phyloP scores from a whole-genome alignment of 2,329 filamentous ascomycete genomes.

The Zalaria obscura region DNA sequence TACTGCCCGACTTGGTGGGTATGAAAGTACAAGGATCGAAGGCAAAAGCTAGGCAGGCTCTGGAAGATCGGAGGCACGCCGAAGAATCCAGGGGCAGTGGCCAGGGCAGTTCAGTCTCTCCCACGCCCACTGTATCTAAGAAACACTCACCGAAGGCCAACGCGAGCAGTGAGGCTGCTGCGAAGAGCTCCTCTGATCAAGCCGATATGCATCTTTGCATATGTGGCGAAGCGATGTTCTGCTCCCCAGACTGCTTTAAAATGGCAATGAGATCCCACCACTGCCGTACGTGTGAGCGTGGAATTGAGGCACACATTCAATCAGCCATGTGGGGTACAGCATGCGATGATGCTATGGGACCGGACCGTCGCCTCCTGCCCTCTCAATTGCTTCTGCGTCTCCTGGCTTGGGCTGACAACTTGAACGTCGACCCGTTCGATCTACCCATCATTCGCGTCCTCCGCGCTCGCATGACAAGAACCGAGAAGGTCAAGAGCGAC shows the following conservation, averaged over 20 bases:
- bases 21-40: too few relatives aligned
- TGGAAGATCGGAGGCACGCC: neutral
- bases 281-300: neutral
- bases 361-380: neutral
- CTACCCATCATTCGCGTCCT: slow-evolving; percentile 2
- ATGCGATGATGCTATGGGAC: neutral
- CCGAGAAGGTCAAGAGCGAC: neutral
- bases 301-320: neutral
- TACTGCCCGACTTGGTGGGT: neutral
- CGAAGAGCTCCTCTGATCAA: neutral
- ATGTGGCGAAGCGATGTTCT: neutral
- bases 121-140: neutral
- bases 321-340: neutral
- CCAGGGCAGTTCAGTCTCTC: neutral
- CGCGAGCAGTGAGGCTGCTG: neutral
- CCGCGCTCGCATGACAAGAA: neutral
- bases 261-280: slow-evolving; percentile 1
- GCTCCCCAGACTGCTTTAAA: slow-evolving; percentile 3
- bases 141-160: neutral
- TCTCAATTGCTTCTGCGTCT: slow-evolving; percentile 3
- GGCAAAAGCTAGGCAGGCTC: too few relatives aligned
- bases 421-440: slow-evolving; percentile 3
- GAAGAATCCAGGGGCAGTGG: neutral
- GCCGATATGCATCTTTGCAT: slow-evolving; percentile 2
- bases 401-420: slow-evolving; percentile 2